Evolutionary conservation across 192 early-diverging fungal genomes (phyloP).

Genomic region (Podila verticillata): DNA sequence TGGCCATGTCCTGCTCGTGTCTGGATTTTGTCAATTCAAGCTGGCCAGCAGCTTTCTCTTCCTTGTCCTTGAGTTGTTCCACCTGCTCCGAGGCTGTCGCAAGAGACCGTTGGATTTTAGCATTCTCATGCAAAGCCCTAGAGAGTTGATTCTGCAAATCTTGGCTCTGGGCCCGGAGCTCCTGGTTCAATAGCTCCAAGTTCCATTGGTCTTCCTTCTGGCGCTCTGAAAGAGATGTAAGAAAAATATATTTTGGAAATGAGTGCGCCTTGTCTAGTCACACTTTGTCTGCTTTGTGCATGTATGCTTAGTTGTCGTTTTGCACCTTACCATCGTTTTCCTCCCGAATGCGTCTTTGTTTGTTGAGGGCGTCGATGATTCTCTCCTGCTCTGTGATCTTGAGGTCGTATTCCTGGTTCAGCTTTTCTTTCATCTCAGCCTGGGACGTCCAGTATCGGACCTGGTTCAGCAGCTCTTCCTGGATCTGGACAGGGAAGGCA

Average conservation of each 20-base stretch:
- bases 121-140: constrained; percentile 64
- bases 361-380: constrained; percentile 58
- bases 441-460: constrained; percentile 52
- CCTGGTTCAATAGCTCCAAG: constrained; percentile 60
- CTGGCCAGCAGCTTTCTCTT: constrained; percentile 58
- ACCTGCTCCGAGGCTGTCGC: constrained; percentile 61
- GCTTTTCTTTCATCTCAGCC: constrained; percentile 51
- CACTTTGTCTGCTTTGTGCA: background rate
- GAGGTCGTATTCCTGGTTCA: constrained; percentile 56
- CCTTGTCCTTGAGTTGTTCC: constrained; percentile 65
- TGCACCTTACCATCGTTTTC: constrained; percentile 62
- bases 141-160: constrained; percentile 57
- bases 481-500: constrained; percentile 45
- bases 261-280: background rate
- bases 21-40: constrained; percentile 53
- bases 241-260: background rate
- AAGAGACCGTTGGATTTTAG: constrained; percentile 64
- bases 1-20: constrained; percentile 71
- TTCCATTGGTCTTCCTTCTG: constrained; percentile 66
- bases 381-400: constrained; percentile 65
- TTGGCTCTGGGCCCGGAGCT: constrained; percentile 50
- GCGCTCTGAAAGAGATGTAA: constrained; percentile 45
- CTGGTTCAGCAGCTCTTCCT: constrained; percentile 46
- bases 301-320: background rate
- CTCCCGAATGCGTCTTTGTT: constrained; percentile 61